These are phyloP conservation scores for Penicillium crustosum DNA, from an alignment of 2,329 filamentous ascomycete species.

Conservation along the genomic window DNA sequence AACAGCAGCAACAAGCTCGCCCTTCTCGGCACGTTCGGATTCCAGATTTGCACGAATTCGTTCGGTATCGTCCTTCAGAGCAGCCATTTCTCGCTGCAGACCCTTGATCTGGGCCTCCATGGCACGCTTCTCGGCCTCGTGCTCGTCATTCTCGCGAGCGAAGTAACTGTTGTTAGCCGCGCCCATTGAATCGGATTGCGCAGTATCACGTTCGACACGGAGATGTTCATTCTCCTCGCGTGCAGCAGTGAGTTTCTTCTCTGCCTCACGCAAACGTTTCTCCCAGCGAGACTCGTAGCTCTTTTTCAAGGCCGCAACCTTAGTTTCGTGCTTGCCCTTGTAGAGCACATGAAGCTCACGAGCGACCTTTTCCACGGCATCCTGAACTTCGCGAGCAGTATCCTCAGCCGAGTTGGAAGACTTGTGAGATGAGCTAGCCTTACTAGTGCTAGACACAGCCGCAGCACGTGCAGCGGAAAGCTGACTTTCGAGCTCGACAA, in stretches of 20 bases:
- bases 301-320: constrained; percentile 83
- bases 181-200: constrained; percentile 58
- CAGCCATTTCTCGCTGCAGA: constrained; percentile 69
- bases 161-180: constrained; percentile 48
- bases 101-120: constrained; percentile 73
- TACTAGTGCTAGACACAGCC: constrained; percentile 26
- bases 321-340: constrained; percentile 96
- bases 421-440: constrained; percentile 31
- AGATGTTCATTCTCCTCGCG: constrained; percentile 73
- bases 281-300: constrained; percentile 84
- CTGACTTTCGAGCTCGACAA: constrained; percentile 49
- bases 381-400: constrained; percentile 69
- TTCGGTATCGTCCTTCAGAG: constrained; percentile 68
- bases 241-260: constrained; percentile 68
- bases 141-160: constrained; percentile 55
- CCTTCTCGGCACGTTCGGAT: constrained; percentile 51
- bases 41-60: constrained; percentile 60
- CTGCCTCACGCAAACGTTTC: constrained; percentile 79
- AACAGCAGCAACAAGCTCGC: constrained; percentile 49
- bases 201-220: constrained; percentile 63
- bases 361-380: constrained; percentile 87
- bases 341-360: constrained; percentile 89
- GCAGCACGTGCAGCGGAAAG: constrained; percentile 44
- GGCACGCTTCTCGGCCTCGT: constrained; percentile 66
- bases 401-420: constrained; percentile 46